phyloP scores from a whole-genome alignment of 768 basidiomycete species.

The Lentinula raphanica region DNA sequence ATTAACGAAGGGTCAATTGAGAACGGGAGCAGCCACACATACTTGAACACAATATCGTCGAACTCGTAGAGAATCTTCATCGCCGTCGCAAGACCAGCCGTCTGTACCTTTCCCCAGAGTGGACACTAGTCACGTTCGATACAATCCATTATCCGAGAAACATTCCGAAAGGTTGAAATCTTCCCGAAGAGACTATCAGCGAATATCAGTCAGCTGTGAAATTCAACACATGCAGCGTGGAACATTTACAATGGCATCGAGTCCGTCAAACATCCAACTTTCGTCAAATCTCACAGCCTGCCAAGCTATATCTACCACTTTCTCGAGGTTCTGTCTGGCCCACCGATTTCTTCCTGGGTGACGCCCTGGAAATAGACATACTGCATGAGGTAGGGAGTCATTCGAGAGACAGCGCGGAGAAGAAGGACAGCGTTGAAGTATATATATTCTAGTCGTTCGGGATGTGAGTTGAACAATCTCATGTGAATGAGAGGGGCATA shows the following conservation, averaged over 20 bases:
- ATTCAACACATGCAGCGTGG: neutral
- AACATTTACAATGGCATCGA: conserved; percentile 67
- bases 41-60: conserved; percentile 87
- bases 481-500: conserved; percentile 65
- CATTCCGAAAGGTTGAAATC: conserved; percentile 98
- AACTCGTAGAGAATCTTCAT: conserved; percentile 94
- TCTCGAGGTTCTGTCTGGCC: conserved; percentile 32
- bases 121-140: conserved; percentile 99
- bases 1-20: no score
- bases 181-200: conserved; percentile 70
- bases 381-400: conserved; percentile 57
- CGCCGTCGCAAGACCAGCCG: conserved; percentile 92
- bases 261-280: conserved; percentile 55
- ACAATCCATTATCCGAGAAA: conserved; percentile 96
- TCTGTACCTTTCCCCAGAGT: conserved; percentile 96
- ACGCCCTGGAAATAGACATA: conserved; percentile 57
- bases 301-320: conserved; percentile 42
- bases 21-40: no score
- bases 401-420: conserved; percentile 63
- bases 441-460: conserved; percentile 74
- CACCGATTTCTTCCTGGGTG: conserved; percentile 35
- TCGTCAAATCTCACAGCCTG: conserved; percentile 67
- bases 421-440: conserved; percentile 75
- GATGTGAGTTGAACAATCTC: conserved; percentile 75
- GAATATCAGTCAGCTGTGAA: neutral